These are phyloP conservation scores for Coemansia sp. DNA, from an alignment of 192 early-diverging fungal species.

Conservation along the genomic window DNA sequence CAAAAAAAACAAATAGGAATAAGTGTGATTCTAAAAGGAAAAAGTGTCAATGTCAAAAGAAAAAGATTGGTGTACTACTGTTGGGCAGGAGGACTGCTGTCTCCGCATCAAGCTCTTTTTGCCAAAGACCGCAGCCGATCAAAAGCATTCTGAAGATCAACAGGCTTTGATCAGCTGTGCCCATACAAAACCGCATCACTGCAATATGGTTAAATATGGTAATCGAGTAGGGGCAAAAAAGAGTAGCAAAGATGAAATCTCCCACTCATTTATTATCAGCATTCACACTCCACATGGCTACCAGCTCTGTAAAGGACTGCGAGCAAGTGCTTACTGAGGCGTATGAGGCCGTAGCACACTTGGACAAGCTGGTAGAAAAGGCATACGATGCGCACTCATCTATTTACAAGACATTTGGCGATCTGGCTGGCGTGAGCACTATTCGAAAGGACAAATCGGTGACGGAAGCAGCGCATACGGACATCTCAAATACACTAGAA, in stretches of 20 bases:
- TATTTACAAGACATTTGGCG: slow-evolving; percentile 47
- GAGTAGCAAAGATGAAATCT: background rate
- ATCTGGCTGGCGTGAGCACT: slow-evolving; percentile 44
- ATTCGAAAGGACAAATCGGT: slow-evolving; percentile 53
- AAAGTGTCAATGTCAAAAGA: background rate
- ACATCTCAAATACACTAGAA: slow-evolving; percentile 40
- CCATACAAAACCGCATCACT: background rate
- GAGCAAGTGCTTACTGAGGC: slow-evolving; percentile 28
- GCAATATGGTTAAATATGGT: background rate
- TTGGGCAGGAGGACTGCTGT: too few relatives aligned
- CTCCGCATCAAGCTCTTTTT: background rate
- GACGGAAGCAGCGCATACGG: slow-evolving; percentile 39
- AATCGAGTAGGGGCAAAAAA: background rate
- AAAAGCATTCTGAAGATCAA: too few relatives aligned
- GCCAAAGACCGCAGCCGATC: background rate
- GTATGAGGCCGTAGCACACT: slow-evolving; percentile 27
- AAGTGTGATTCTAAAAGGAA: background rate
- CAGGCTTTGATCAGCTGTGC: background rate
- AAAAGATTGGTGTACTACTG: background rate
- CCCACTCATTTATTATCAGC: background rate
- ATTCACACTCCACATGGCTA: background rate
- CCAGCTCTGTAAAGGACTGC: slow-evolving; percentile 2
- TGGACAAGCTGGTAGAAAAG: slow-evolving; percentile 43
- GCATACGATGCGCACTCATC: slow-evolving; percentile 50
- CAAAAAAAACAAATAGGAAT: background rate